Percentiles rank a stretch among this genome's conserved stretches.
These are phyloP conservation scores for Russula dissimulans DNA, from an alignment of 768 basidiomycete species.

Conservation along the genomic window DNA sequence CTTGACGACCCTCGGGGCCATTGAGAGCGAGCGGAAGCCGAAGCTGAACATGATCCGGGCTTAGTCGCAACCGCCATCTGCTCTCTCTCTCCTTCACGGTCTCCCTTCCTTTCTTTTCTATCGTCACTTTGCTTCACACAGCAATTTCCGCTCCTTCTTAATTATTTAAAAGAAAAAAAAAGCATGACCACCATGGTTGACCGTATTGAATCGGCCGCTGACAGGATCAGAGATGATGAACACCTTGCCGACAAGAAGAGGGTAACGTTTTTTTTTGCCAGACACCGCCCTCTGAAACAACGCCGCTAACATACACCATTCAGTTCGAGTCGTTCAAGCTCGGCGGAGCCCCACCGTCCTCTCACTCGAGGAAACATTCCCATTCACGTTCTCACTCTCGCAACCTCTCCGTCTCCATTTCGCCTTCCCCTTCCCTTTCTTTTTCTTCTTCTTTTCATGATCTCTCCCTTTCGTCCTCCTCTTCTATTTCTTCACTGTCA, in stretches of 20 bases:
- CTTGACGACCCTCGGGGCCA: slow-evolving; percentile 23
- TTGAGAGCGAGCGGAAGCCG: background rate
- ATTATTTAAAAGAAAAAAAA: slow-evolving; percentile 21
- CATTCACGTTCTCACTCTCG: slow-evolving; percentile 69
- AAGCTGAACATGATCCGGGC: background rate
- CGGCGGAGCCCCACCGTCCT: slow-evolving; percentile 34
- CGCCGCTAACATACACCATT: background rate
- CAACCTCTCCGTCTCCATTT: slow-evolving; percentile 41
- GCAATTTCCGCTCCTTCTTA: slow-evolving; percentile 29
- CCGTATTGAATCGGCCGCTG: slow-evolving; percentile 24
- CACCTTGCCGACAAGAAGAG: slow-evolving; percentile 35
- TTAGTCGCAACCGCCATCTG: slow-evolving; percentile 26
- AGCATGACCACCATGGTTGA: slow-evolving; percentile 32
- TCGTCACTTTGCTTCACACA: slow-evolving; percentile 26
- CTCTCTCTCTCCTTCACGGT: slow-evolving; percentile 22
- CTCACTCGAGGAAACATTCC: slow-evolving; percentile 34
- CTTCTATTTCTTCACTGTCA: slow-evolving; percentile 28
- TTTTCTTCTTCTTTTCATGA: slow-evolving; percentile 25
- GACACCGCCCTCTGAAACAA: background rate
- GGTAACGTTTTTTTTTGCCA: slow-evolving; percentile 24
- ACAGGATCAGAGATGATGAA: slow-evolving; percentile 27
- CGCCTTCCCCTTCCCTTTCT: slow-evolving; percentile 31
- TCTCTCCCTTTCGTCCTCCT: slow-evolving; percentile 26
- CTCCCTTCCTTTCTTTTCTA: slow-evolving; percentile 31
- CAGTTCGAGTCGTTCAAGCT: slow-evolving; percentile 72